Evolutionary conservation across 805 yeast genomes (phyloP).

Genomic region (Wickerhamiella qilinensis): DNA sequence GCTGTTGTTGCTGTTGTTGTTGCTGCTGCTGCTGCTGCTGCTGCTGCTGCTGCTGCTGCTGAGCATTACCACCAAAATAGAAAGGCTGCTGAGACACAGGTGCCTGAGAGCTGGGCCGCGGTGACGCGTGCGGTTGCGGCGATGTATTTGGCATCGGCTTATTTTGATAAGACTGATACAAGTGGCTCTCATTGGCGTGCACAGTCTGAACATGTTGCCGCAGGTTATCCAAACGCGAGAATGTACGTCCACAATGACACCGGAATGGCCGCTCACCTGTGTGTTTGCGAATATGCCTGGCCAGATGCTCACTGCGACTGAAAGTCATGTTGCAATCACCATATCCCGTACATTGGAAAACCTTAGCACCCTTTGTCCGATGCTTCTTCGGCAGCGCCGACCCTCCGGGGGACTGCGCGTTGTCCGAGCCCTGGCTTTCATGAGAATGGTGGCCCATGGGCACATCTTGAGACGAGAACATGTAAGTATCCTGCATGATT

Average conservation of each 20-base stretch:
- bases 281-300: constrained; percentile 82
- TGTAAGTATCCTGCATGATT: not conserved
- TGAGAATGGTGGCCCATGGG: too few relatives aligned
- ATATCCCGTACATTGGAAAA: constrained; percentile 74
- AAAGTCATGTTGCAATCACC: constrained; percentile 80
- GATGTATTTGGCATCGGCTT: not conserved
- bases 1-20: constrained; percentile 3
- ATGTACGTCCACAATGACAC: constrained; percentile 62
- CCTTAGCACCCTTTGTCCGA: constrained; percentile 22
- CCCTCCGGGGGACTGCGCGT: not conserved
- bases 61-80: constrained; percentile 1
- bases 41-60: constrained; percentile 4
- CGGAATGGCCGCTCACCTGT: constrained; percentile 90
- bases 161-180: constrained; percentile 10
- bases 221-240: constrained; percentile 72
- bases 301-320: constrained; percentile 81
- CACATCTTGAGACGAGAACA: not conserved
- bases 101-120: not conserved
- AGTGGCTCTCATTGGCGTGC: constrained; percentile 35
- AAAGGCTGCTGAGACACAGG: not conserved
- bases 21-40: constrained; percentile 5
- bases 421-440: not conserved
- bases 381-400: constrained; percentile 1
- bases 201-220: constrained; percentile 86
- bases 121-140: not conserved